Conservation (phyloP, 768 basidiomycete species). For the Boletus edulis region DNA sequence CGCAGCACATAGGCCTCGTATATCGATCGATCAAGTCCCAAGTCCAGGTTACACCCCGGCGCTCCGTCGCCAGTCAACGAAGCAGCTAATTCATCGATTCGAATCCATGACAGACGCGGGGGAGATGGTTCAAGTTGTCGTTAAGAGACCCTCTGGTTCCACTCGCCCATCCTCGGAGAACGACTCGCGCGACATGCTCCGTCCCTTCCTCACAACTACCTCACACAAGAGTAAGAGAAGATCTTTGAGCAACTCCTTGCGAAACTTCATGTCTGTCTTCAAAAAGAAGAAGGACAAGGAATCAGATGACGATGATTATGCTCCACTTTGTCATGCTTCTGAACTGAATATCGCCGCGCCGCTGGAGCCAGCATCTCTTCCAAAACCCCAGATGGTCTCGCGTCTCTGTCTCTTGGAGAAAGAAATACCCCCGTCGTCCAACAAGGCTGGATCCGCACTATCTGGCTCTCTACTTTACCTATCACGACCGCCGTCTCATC, state of each 20-base stretch:
- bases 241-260: conserved; percentile 62
- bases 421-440: background rate
- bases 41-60: background rate
- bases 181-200: conserved; percentile 10
- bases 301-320: conserved; percentile 23
- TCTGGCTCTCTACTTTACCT: conserved; percentile 47
- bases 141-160: conserved; percentile 6
- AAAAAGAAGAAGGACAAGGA: conserved; percentile 43
- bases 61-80: conserved; percentile 41
- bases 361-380: background rate
- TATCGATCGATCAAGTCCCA: conserved; percentile 1
- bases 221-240: conserved; percentile 42
- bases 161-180: conserved; percentile 15
- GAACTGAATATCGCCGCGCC: conserved; percentile 1
- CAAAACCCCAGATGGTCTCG: conserved; percentile 1
- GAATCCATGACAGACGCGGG: conserved; percentile 40
- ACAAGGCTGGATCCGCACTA: background rate
- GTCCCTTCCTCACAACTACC: conserved; percentile 15
- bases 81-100: conserved; percentile 51
- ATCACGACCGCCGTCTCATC: conserved; percentile 29
- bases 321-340: conserved; percentile 2
- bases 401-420: background rate
- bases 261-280: conserved; percentile 61
- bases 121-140: conserved; percentile 8
- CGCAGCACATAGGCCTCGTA: background rate